Percentiles rank a stretch among this genome's conserved stretches.
Conservation (phyloP, 2,329 filamentous ascomycete species). For the Epichloe scottii region DNA sequence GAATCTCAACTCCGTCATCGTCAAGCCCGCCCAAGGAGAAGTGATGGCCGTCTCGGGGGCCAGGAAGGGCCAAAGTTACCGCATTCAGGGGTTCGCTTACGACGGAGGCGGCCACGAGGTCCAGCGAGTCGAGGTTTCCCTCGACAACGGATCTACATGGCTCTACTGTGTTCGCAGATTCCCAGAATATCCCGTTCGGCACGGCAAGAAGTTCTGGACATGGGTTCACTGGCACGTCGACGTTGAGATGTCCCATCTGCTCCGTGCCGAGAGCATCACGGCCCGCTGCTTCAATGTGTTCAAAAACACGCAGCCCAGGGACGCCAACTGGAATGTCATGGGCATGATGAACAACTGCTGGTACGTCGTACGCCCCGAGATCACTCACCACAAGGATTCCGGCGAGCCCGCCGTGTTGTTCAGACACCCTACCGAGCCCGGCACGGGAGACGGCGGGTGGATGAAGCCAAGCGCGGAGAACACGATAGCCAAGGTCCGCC, state of each 20-base stretch:
- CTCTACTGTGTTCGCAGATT: constrained; percentile 21
- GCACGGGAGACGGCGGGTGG: constrained; percentile 32
- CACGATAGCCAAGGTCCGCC: constrained; percentile 29
- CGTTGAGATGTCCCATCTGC: constrained; percentile 29
- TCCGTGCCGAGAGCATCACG: constrained; percentile 27
- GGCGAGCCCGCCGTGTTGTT: constrained; percentile 26
- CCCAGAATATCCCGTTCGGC: constrained; percentile 33
- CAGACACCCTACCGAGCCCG: constrained; percentile 33
- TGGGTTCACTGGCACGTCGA: constrained; percentile 42
- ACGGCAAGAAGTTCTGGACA: constrained; percentile 41
- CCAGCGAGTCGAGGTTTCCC: constrained; percentile 33
- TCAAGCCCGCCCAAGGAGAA: constrained; percentile 32
- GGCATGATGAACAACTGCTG: constrained; percentile 44
- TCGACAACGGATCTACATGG: constrained; percentile 34
- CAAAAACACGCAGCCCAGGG: constrained; percentile 36
- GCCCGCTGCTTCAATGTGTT: constrained; percentile 36
- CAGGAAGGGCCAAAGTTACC: constrained; percentile 25
- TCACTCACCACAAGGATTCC: constrained; percentile 18
- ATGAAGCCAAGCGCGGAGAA: constrained; percentile 35
- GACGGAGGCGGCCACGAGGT: constrained; percentile 37
- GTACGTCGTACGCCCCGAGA: constrained; percentile 31
- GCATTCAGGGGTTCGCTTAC: constrained; percentile 23
- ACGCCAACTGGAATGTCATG: constrained; percentile 34
- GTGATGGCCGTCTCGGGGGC: constrained; percentile 25
- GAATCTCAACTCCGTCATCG: constrained; percentile 35